phyloP scores from a whole-genome alignment of 2,329 filamentous ascomycete species.

The Epichloe sp. region DNA sequence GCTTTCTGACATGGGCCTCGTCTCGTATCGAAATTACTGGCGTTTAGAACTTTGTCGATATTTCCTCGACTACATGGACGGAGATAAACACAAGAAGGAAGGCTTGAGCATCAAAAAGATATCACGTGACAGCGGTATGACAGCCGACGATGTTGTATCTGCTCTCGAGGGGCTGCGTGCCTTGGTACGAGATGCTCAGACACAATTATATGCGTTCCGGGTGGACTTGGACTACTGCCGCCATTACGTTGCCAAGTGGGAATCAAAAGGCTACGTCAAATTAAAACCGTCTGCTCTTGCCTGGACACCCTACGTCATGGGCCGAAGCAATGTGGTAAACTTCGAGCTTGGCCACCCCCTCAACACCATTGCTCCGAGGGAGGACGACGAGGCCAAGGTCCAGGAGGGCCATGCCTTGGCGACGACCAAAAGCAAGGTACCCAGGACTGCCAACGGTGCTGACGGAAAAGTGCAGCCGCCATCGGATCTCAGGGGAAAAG shows the following conservation, averaged over 20 bases:
- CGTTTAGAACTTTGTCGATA: slow-evolving; percentile 78
- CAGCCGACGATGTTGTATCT: slow-evolving; percentile 88
- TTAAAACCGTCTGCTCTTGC: slow-evolving; percentile 69
- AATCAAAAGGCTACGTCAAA: slow-evolving; percentile 75
- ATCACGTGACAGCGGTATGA: slow-evolving; percentile 87
- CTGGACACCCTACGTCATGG: slow-evolving; percentile 98
- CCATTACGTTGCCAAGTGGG: slow-evolving; percentile 80
- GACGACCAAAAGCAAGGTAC: background rate
- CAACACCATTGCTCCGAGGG: slow-evolving; percentile 76
- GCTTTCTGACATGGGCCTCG: slow-evolving; percentile 91
- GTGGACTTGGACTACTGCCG: slow-evolving; percentile 76
- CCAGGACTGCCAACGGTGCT: slow-evolving; percentile 5
- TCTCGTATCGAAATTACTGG: slow-evolving; percentile 98
- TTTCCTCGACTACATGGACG: slow-evolving; percentile 40
- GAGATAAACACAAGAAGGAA: slow-evolving; percentile 22
- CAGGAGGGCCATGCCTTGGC: slow-evolving; percentile 16
- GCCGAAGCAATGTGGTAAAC: slow-evolving; percentile 65
- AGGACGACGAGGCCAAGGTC: slow-evolving; percentile 47
- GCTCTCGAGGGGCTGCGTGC: slow-evolving; percentile 82
- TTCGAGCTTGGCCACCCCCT: slow-evolving; percentile 71
- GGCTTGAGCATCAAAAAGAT: slow-evolving; percentile 53
- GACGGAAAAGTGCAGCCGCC: slow-evolving; percentile 5
- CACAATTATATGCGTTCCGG: slow-evolving; percentile 77
- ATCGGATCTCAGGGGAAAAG: background rate
- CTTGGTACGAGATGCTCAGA: slow-evolving; percentile 78